Evolutionary conservation across 257 asterid species (phyloP).

Genomic region (Hygrophila difformis): DNA sequence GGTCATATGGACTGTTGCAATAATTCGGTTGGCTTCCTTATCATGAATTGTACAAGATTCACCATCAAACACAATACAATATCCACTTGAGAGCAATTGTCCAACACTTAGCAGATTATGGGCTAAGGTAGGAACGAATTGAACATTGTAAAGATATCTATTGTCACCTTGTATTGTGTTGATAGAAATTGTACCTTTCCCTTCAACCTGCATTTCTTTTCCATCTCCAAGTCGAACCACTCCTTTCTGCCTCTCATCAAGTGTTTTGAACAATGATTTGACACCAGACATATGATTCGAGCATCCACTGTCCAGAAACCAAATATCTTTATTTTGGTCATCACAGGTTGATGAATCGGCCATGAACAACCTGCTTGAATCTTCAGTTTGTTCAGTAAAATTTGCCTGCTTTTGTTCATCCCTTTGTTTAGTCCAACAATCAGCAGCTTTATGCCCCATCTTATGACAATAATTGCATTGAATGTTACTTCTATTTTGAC

Average conservation of each 20-base stretch:
- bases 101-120: constrained; percentile 19
- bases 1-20: neutral
- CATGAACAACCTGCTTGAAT: constrained; percentile 8
- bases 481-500: no score
- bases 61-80: constrained; percentile 6
- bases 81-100: constrained; percentile 6
- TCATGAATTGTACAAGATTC: neutral
- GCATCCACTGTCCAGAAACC: no score
- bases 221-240: neutral
- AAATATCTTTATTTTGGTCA: neutral
- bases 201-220: no score
- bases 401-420: no score
- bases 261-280: constrained; percentile 1
- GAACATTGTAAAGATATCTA: neutral
- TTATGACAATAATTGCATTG: neutral
- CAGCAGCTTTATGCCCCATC: no score
- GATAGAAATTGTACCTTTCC: neutral
- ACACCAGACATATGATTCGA: no score
- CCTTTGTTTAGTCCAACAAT: no score
- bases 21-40: neutral
- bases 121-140: constrained; percentile 5
- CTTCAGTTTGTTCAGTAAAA: neutral
- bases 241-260: neutral
- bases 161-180: neutral
- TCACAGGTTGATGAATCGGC: neutral